Base-by-base conservation (phyloP, 345 rosid genomes). In the Schrenkiella parvula region DNA sequence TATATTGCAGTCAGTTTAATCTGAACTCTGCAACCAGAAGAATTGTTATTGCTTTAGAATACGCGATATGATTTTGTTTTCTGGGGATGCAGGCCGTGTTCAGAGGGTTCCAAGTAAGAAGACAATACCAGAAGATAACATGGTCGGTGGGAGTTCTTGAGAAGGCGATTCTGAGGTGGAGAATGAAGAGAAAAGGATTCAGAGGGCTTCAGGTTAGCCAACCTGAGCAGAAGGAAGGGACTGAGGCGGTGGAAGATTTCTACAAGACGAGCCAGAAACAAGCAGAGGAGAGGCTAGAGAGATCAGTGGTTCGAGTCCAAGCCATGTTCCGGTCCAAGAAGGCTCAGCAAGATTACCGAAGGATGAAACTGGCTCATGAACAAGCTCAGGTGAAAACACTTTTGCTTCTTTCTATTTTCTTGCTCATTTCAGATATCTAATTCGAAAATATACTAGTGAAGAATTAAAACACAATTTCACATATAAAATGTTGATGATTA, bases 121-220 rank as follows among this genome's bases (percentile, higher is more conserved):
- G 76, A 81, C 93, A 91, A 44, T 90, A 91, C 79, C 29, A 81
- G 14, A 95, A 89, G 78, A 87, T 95, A 81, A 52, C 86, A 29
- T 95, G 97, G 96, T 90, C 99, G 18, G 97, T 95, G 47, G 99
- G 99, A 62, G 85, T 95, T 63, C 79, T 95, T 7, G 99, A 95
- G 84, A 95, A 95, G 82, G 98, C 80, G 62, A 64, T 95, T 70
- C 80, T 95, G 32, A 84, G 99, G 18, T 95, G 99, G 99, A 93
- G 96, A 48, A 61, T 85, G 44, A 95, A 87, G 85, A 86, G 97
- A 82, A 91, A 54, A 81, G 99, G 99, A 28, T 82, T 95, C 56
- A 96, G 99, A 11, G 98, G 97, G 23, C 85, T 95, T 76, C 84
- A 80, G 28, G 80, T 89, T 73, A 83, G 79, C 28, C 77, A 70